Evolutionary conservation across 2,329 filamentous ascomycete genomes (phyloP).

Genomic region (Alternaria dauci): DNA sequence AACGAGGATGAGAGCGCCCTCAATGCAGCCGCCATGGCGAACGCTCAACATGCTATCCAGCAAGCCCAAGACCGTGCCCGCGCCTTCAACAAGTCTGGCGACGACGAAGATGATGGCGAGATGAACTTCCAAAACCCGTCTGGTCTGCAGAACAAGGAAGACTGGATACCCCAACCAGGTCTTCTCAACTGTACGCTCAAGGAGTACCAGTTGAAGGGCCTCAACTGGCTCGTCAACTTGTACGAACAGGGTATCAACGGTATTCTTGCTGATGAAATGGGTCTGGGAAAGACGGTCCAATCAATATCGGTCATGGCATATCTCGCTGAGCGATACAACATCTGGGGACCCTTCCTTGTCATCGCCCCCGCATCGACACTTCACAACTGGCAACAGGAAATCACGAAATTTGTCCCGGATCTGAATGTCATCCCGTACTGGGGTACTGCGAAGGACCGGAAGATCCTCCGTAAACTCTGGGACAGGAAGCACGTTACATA

Average conservation of each 20-base stretch:
- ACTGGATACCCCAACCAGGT: constrained; percentile 83
- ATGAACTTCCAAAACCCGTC: constrained; percentile 99
- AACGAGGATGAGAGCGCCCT: constrained; percentile 88
- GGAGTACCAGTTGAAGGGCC: constrained; percentile 98
- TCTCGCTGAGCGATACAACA: constrained; percentile 94
- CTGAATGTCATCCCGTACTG: constrained; percentile 98
- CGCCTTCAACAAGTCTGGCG: constrained; percentile 79
- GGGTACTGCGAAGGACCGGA: constrained; percentile 92
- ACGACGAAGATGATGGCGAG: constrained; percentile 76
- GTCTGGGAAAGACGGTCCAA: constrained; percentile 98
- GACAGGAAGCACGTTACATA: constrained; percentile 98
- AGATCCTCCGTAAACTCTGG: constrained; percentile 98
- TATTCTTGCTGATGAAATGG: constrained; percentile 98
- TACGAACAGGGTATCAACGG: constrained; percentile 99
- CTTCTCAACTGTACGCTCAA: constrained; percentile 94
- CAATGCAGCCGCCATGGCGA: constrained; percentile 86
- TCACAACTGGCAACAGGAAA: constrained; percentile 99
- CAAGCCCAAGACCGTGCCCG: constrained; percentile 93
- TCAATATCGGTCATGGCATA: constrained; percentile 99
- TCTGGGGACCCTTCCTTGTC: constrained; percentile 97
- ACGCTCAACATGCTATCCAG: constrained; percentile 94
- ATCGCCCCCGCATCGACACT: constrained; percentile 95
- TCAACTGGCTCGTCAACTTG: constrained; percentile 98
- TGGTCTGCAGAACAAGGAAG: constrained; percentile 87
- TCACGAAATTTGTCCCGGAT: constrained; percentile 89